Evolutionary conservation across 495 filamentous ascomycete species (phyloP).

Genomic region (Thermothielavioides terrestris): DNA sequence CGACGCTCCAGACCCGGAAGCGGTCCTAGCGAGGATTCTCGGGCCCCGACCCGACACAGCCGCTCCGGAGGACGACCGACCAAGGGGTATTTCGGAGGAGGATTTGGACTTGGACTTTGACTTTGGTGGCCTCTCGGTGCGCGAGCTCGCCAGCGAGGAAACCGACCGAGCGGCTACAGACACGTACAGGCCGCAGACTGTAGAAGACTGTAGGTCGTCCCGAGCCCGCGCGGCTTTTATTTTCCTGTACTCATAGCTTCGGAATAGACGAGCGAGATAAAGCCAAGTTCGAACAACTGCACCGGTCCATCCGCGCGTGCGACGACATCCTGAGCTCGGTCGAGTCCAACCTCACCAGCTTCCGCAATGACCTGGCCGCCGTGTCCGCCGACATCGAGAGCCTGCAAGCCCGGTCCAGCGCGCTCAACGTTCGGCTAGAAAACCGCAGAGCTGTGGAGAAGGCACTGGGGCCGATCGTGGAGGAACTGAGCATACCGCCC

Average conservation of each 20-base stretch:
- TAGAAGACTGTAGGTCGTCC: conserved; percentile 61
- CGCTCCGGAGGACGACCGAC: conserved; percentile 1
- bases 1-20: conserved; percentile 60
- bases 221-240: conserved; percentile 15
- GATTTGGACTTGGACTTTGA: conserved; percentile 53
- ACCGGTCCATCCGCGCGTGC: conserved; percentile 79
- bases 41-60: conserved; percentile 34
- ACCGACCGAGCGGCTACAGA: conserved; percentile 32
- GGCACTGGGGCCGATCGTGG: conserved; percentile 78
- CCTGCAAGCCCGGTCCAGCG: conserved; percentile 74
- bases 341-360: conserved; percentile 81
- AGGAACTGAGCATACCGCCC: conserved; percentile 83
- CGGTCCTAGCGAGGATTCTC: conserved; percentile 64
- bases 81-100: conserved; percentile 32
- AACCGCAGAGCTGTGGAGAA: conserved; percentile 87
- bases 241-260: conserved; percentile 22
- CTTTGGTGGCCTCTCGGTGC: conserved; percentile 66
- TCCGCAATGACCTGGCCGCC: conserved; percentile 80
- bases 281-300: conserved; percentile 83
- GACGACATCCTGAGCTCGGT: conserved; percentile 91
- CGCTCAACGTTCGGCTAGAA: conserved; percentile 77
- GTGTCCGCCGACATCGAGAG: conserved; percentile 95
- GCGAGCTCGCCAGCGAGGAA: conserved; percentile 53
- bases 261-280: conserved; percentile 69
- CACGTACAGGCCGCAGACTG: conserved; percentile 54